Conservation (phyloP, 2,329 filamentous ascomycete genomes). For the Conoideocrella luteorostrata region DNA sequence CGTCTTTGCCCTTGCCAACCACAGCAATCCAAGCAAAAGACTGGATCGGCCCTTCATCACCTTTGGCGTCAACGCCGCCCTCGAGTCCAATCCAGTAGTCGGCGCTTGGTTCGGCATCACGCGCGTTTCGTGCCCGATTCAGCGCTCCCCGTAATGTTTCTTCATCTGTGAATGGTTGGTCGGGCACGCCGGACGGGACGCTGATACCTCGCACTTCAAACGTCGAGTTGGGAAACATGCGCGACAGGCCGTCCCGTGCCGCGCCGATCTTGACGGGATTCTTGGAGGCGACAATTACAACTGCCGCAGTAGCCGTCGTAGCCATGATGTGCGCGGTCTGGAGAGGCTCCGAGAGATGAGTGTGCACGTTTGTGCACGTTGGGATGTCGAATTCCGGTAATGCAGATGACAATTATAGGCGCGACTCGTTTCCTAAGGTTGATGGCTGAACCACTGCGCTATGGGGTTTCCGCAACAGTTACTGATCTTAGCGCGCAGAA, state of each 20-base stretch:
- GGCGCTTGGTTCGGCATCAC: constrained; percentile 21
- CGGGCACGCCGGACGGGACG: constrained; percentile 31
- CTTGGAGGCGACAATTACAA: constrained; percentile 29
- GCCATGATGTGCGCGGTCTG: too few relatives aligned
- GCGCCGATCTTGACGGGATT: constrained; percentile 35
- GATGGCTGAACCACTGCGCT: too few relatives aligned
- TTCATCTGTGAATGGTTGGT: constrained; percentile 32
- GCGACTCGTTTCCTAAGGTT: too few relatives aligned
- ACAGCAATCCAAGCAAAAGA: constrained; percentile 37
- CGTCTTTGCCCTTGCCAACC: constrained; percentile 10
- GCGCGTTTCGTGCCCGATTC: constrained; percentile 29
- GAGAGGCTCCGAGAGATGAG: too few relatives aligned
- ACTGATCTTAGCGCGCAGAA: too few relatives aligned
- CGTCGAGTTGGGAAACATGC: constrained; percentile 24
- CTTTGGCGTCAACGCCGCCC: constrained; percentile 30
- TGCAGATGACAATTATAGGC: too few relatives aligned
- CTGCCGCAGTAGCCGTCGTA: neutral
- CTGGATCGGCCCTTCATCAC: constrained; percentile 18
- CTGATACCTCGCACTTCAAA: constrained; percentile 22
- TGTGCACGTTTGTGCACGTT: too few relatives aligned
- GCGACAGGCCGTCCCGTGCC: constrained; percentile 27
- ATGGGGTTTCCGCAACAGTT: too few relatives aligned
- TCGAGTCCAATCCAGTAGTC: constrained; percentile 37
- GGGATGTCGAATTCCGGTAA: too few relatives aligned
- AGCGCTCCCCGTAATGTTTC: constrained; percentile 32